phyloP scores from a whole-genome alignment of 352 stramenopile species.

The Phytophthora sojae region DNA sequence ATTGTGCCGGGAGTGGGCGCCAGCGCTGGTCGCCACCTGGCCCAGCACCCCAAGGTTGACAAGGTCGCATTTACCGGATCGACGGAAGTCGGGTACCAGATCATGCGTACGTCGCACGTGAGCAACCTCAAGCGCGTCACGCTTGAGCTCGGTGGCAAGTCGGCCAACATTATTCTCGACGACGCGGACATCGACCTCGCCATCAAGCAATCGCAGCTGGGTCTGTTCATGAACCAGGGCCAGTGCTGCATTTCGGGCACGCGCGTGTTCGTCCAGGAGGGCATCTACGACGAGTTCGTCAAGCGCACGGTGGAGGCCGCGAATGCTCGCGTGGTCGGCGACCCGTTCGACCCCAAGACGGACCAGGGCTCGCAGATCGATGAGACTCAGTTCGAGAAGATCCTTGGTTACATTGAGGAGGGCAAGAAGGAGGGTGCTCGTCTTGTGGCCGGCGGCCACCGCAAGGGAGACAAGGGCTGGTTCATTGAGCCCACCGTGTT shows the following conservation, averaged over 20 bases:
- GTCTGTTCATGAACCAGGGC: constrained; percentile 85
- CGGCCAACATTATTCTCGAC: constrained; percentile 70
- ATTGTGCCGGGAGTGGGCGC: constrained; percentile 65
- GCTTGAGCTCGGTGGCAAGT: constrained; percentile 81
- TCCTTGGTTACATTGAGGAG: constrained; percentile 81
- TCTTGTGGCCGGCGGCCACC: constrained; percentile 73
- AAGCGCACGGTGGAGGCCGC: constrained; percentile 51
- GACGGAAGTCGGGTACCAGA: constrained; percentile 61
- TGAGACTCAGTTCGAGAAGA: constrained; percentile 73
- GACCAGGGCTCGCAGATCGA: constrained; percentile 69
- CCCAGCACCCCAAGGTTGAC: constrained; percentile 63
- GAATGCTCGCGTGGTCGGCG: constrained; percentile 59
- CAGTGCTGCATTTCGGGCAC: constrained; percentile 86
- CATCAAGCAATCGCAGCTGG: constrained; percentile 52
- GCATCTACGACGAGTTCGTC: constrained; percentile 88
- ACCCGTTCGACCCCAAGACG: constrained; percentile 50
- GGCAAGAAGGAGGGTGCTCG: constrained; percentile 83
- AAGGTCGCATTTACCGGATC: constrained; percentile 89
- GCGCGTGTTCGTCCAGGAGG: constrained; percentile 87
- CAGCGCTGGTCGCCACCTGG: constrained; percentile 45
- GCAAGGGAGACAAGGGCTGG: constrained; percentile 55
- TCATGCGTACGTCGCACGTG: constrained; percentile 59
- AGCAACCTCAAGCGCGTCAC: constrained; percentile 79
- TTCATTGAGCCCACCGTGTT: constrained; percentile 95
- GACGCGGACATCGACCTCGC: constrained; percentile 70